Base-by-base conservation (phyloP, 2,329 filamentous ascomycete species). In the Thelonectria olida region DNA sequence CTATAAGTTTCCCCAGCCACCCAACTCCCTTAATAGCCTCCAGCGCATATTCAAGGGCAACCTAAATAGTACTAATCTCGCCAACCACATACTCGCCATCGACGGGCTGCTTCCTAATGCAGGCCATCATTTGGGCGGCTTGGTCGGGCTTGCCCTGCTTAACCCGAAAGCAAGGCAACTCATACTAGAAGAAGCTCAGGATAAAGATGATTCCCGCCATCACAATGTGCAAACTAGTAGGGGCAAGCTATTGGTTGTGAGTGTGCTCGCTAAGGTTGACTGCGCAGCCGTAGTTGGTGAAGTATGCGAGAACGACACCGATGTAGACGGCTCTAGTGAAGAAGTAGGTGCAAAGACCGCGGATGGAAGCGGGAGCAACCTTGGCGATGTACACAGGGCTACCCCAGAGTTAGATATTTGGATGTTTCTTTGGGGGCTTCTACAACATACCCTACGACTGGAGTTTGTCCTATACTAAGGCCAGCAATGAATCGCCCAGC, bases 291-390 rank as follows among this genome's bases (percentile, higher is more conserved):
- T 89, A 90, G 74, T 89, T 91, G 61, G 90, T 87, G 70, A 93
- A 94, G 78, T 93, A 95, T 8, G 90, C 90, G 15, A 94, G 81
- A 69, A 94, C 90, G 63, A 93, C 92, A 22, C 91, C 92, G 54
- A 92, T 76, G 72, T 94, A 94, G 20, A 94, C 91, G 51, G 78
- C 78, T 4, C 79, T 79, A 8, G 78, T 81, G 71, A 81, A 81
- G 69, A 80, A 76, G 60, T 78, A 90, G 2, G 91, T 92, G 72
- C 90, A 93, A 20, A 94, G 85, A 66, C 92, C 90, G 54, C 90
- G 86, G 60, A 92, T 82, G 2, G 87, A 85, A 2, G 88, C 86
- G 0, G 90, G 90, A 0, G 90, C 85, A 38, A 91, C 88, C 76
- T 93, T 91, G 5, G 90, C 88, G 25, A 93, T 85, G 74, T 92